A percentile compares a stretch with the other conserved stretches of the same genome.
phyloP scores from a whole-genome alignment of 306 rosid species.

The Quercus parvula region DNA sequence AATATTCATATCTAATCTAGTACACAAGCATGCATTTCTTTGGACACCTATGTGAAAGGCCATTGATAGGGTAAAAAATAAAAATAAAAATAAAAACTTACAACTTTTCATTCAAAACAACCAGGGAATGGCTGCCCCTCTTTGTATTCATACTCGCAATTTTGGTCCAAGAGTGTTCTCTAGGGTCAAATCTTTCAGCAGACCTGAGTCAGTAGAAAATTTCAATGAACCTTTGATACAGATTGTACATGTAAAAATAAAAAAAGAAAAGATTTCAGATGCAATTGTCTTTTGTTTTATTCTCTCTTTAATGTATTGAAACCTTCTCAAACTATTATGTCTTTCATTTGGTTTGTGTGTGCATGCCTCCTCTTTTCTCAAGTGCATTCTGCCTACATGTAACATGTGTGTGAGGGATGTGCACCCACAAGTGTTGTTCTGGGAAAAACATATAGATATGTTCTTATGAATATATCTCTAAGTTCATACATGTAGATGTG shows the following conservation, averaged over 20 bases:
- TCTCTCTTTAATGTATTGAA: not conserved
- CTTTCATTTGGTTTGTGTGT: not conserved
- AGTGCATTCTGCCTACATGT: not conserved
- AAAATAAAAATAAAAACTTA: slow-evolving; percentile 22
- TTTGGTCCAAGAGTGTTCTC: slow-evolving; percentile 77
- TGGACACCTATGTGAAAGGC: not conserved
- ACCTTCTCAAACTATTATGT: not conserved
- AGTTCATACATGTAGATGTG: not conserved
- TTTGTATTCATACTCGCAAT: slow-evolving; percentile 41
- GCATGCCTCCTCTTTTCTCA: not conserved
- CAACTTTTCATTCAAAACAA: slow-evolving; percentile 59
- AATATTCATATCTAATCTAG: no score
- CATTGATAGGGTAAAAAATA: not conserved
- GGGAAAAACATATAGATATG: not conserved
- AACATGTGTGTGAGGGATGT: not conserved
- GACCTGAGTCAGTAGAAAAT: slow-evolving; percentile 42
- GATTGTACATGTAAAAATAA: not conserved
- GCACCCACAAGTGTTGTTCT: not conserved
- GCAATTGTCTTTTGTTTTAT: not conserved
- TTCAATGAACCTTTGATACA: not conserved
- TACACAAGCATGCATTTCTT: no score
- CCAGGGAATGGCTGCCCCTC: slow-evolving; percentile 52
- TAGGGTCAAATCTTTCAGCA: slow-evolving; percentile 79
- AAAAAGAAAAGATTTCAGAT: not conserved
- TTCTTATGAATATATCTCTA: not conserved